Conservation (phyloP, 2,329 filamentous ascomycete species). For the Xylaria sp. region DNA sequence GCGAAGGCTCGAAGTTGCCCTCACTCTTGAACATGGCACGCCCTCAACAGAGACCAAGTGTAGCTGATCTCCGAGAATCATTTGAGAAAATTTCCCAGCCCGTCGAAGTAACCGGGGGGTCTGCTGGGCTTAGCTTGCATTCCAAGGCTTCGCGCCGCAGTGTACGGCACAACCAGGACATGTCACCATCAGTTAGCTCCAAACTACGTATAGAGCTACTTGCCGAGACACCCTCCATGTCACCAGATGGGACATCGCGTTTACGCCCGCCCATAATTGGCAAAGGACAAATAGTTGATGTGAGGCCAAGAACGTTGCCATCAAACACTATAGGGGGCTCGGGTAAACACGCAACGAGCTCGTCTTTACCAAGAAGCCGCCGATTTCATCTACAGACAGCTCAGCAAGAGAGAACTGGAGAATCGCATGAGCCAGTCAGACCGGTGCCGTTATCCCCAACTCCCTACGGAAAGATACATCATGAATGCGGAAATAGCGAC, state of each 20-base stretch:
- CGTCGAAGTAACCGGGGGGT: background rate
- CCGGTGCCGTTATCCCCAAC: background rate
- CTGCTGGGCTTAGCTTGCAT: constrained; percentile 10
- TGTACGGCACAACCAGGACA: background rate
- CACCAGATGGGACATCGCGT: background rate
- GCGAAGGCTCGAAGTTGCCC: background rate
- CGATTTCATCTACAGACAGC: constrained; percentile 24
- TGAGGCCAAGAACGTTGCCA: constrained; percentile 13
- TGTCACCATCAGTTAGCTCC: background rate
- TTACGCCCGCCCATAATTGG: constrained; percentile 1
- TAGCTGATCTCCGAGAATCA: constrained; percentile 50
- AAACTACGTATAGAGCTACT: background rate
- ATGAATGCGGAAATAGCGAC: background rate
- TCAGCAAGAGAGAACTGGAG: background rate
- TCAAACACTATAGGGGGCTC: background rate
- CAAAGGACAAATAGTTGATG: constrained; percentile 12
- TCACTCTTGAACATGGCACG: constrained; percentile 9
- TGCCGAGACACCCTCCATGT: background rate
- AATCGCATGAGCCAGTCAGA: background rate
- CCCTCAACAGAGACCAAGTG: constrained; percentile 43
- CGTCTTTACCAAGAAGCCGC: constrained; percentile 29
- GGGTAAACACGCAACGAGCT: background rate
- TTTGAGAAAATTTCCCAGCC: constrained; percentile 45
- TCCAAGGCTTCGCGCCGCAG: constrained; percentile 8
- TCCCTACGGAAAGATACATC: background rate